Evolutionary conservation across 805 yeast genomes (phyloP).

Genomic region (Naumovozyma castellii): DNA sequence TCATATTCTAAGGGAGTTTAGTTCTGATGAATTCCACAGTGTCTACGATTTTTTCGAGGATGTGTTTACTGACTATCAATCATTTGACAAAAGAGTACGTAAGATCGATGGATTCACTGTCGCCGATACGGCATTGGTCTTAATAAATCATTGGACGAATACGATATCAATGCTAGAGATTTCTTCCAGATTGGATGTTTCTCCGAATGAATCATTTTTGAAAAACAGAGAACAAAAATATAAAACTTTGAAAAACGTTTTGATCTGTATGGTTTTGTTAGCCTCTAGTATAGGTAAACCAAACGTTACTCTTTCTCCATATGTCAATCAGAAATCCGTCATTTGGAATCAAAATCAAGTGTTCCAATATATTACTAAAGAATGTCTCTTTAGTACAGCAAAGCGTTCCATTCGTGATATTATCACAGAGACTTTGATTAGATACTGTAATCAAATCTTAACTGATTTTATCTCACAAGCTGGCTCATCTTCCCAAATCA

Average conservation of each 20-base stretch:
- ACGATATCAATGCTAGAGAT: conserved; percentile 50
- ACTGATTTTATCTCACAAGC: conserved; percentile 6
- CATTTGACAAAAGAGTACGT: conserved; percentile 15
- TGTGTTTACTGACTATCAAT: conserved; percentile 14
- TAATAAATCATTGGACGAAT: conserved; percentile 25
- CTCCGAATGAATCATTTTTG: conserved; percentile 27
- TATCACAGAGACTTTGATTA: conserved; percentile 12
- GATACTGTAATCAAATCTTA: conserved; percentile 12
- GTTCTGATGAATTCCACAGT: conserved; percentile 9
- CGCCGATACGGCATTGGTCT: conserved; percentile 12
- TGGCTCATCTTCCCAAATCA: not conserved
- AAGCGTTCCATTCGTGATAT: conserved; percentile 10
- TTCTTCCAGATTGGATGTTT: conserved; percentile 40
- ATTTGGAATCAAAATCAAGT: conserved; percentile 19
- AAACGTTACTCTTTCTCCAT: conserved; percentile 9
- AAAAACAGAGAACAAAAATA: conserved; percentile 33
- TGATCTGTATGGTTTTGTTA: conserved; percentile 19
- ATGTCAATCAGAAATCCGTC: conserved; percentile 8
- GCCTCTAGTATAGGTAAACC: conserved; percentile 19
- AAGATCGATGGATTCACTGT: conserved; percentile 11
- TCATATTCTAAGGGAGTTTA: conserved; percentile 9
- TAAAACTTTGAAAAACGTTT: conserved; percentile 28
- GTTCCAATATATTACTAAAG: conserved; percentile 24
- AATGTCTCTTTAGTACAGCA: conserved; percentile 10
- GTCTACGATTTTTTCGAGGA: conserved; percentile 13